Percentiles rank a stretch among this genome's conserved stretches.
phyloP scores from a whole-genome alignment of 2,329 filamentous ascomycete species.

The Byssothecium circinans region DNA sequence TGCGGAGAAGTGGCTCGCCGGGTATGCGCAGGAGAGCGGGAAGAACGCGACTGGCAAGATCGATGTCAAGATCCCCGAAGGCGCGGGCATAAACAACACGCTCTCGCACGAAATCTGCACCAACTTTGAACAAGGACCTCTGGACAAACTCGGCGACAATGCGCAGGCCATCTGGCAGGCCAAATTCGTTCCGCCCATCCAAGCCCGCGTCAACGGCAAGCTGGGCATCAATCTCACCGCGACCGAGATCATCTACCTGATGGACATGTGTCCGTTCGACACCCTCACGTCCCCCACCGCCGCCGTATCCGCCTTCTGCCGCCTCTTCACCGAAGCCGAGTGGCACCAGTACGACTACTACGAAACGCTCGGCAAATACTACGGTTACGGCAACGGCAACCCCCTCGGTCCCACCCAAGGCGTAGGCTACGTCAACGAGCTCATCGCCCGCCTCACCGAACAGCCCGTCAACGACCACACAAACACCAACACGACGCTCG shows the following conservation, averaged over 20 bases:
- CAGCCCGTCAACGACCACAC: constrained; percentile 71
- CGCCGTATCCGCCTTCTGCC: constrained; percentile 70
- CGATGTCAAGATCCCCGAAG: constrained; percentile 70
- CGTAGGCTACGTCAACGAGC: constrained; percentile 84
- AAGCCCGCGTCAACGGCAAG: constrained; percentile 67
- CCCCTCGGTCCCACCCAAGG: constrained; percentile 81
- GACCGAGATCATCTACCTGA: constrained; percentile 68
- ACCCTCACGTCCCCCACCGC: constrained; percentile 64
- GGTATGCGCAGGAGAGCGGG: constrained; percentile 62
- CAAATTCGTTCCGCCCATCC: constrained; percentile 68
- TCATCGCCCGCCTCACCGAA: constrained; percentile 76
- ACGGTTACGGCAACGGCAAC: constrained; percentile 76
- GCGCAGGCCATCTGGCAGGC: constrained; percentile 62
- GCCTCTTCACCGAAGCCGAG: constrained; percentile 70
- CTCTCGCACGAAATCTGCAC: constrained; percentile 74
- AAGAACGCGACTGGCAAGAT: constrained; percentile 46
- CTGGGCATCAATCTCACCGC: constrained; percentile 69
- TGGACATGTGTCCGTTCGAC: constrained; percentile 87
- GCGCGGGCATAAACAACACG: constrained; percentile 72
- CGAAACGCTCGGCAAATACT: constrained; percentile 79
- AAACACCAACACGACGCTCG: constrained; percentile 75
- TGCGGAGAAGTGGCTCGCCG: constrained; percentile 72
- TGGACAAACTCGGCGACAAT: constrained; percentile 51
- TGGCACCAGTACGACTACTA: constrained; percentile 83
- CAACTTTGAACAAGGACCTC: constrained; percentile 65